Evolutionary conservation across 108 stramenopile genomes (phyloP).

Genomic region (Skeletonema tropicum): DNA sequence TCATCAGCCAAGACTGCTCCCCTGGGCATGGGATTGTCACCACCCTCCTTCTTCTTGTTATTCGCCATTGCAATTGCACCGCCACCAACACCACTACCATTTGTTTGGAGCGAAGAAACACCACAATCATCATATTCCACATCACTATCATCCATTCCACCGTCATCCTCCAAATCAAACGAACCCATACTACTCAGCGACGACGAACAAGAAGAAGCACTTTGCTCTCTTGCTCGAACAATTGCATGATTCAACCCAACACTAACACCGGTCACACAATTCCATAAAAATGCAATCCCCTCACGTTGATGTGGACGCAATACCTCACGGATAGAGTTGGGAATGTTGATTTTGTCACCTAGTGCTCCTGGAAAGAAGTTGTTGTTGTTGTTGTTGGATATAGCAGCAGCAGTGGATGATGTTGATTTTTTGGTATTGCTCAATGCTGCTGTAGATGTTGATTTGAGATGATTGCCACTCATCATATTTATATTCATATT

Average conservation of each 20-base stretch:
- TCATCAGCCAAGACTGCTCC: conserved; percentile 94
- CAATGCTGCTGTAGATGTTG: neutral
- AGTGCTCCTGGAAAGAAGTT: conserved; percentile 50
- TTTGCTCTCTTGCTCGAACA: neutral
- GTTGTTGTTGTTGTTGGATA: neutral
- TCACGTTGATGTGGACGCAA: conserved; percentile 71
- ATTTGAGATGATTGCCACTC: neutral
- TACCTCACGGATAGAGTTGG: conserved; percentile 47
- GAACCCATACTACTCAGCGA: no score
- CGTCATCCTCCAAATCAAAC: neutral
- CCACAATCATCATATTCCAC: conserved; percentile 6
- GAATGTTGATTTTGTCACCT: conserved; percentile 43
- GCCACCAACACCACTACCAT: conserved; percentile 3
- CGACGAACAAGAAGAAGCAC: no score
- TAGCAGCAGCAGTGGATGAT: no score
- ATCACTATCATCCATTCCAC: neutral
- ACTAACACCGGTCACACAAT: conserved; percentile 63
- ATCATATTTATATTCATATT: no score
- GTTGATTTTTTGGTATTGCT: neutral
- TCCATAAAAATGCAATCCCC: conserved; percentile 80
- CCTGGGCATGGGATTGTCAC: conserved; percentile 17
- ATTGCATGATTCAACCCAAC: conserved; percentile 20
- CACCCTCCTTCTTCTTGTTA: neutral
- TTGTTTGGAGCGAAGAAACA: neutral
- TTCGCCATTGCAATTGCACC: no score